Base-by-base conservation (phyloP, 495 filamentous ascomycete genomes). In the Pseudevernia furfuracea region DNA sequence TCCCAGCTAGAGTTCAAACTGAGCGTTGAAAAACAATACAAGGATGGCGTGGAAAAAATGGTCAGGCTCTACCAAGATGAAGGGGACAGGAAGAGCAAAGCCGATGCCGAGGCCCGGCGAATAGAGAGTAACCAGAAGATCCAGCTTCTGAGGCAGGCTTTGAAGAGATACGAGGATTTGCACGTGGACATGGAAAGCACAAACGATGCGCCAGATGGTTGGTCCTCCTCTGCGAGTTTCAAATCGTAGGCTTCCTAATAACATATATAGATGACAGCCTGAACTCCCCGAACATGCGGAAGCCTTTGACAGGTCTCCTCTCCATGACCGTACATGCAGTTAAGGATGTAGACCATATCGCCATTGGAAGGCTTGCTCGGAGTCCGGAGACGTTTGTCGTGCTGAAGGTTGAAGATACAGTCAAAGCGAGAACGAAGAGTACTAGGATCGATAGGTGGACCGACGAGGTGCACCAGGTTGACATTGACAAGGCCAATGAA, bases 41-140 rank as follows among this genome's bases (percentile, higher is more conserved):
- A 97, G 70, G 95, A 95, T 66, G 94, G 94, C 65, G 93, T 99
- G 68, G 95, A 99, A 76, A 99, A 99, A 81, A 99, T 99, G 95
- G 89, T 96, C 49, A 90, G 92, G 74, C 81, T 97, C 52, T 99
- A 99, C 72, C 87, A 94, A 74, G 92, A 97, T 78, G 94, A 97
- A 75, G 93, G 94, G n/a, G 94, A 99, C 71, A 86, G 91, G 64
- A 97, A 96, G 79, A 96, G 92, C 77, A 89, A 86, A 69, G 84
- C 88, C 59, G 94, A 99, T 77, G 95, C 94, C 32, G 90, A 96
- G 71, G 89, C 85, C 39, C 85, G 87, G 71, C 84, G 90, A 44
- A 86, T 96, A 64, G 94, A 99, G 77, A 96, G 92, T 76, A 94
- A 89, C 68, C 93, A 97, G 75, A 99, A 99, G 77, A 96, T 99